Percentiles rank a stretch among this genome's conserved stretches.
These are phyloP conservation scores for Euphorbia celastroides DNA, from an alignment of 441 rosid species.

Conservation along the genomic window DNA sequence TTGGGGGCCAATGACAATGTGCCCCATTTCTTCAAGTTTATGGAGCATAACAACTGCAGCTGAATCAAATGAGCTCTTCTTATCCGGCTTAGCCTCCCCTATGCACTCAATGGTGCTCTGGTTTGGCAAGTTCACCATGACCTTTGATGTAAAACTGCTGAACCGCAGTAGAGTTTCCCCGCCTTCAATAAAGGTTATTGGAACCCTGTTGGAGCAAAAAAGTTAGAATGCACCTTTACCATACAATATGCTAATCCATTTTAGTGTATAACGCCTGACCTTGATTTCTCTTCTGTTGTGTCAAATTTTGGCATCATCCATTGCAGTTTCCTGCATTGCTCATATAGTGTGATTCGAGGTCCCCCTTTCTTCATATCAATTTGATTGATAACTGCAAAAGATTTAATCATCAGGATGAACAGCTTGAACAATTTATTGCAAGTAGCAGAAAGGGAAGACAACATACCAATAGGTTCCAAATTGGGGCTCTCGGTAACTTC, in stretches of 20 bases:
- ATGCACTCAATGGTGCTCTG: constrained; percentile 39
- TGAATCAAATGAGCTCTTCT: constrained; percentile 78
- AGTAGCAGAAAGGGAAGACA: not conserved
- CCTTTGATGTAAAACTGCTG: constrained; percentile 48
- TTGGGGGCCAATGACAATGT: constrained; percentile 28
- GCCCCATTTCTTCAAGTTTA: constrained; percentile 51
- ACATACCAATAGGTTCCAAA: too few species aligned
- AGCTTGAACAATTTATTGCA: not conserved
- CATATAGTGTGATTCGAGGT: constrained; percentile 58
- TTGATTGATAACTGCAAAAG: constrained; percentile 33
- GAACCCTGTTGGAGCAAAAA: constrained; percentile 36
- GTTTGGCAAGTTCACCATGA: constrained; percentile 45
- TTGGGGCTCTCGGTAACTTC: too few species aligned
- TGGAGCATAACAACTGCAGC: constrained; percentile 61
- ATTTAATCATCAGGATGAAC: not conserved
- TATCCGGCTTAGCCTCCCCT: constrained; percentile 72
- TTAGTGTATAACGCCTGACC: constrained; percentile 25
- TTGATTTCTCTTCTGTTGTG: constrained; percentile 48
- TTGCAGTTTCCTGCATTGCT: constrained; percentile 59
- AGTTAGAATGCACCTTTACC: not conserved
- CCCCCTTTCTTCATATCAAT: constrained; percentile 71
- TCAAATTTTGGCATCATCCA: constrained; percentile 70
- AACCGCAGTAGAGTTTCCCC: constrained; percentile 36
- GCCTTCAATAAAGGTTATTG: constrained; percentile 42
- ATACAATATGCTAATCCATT: not conserved